These are phyloP conservation scores for Crataegus laevigata DNA, from an alignment of 306 rosid genomes.

Conservation along the genomic window DNA sequence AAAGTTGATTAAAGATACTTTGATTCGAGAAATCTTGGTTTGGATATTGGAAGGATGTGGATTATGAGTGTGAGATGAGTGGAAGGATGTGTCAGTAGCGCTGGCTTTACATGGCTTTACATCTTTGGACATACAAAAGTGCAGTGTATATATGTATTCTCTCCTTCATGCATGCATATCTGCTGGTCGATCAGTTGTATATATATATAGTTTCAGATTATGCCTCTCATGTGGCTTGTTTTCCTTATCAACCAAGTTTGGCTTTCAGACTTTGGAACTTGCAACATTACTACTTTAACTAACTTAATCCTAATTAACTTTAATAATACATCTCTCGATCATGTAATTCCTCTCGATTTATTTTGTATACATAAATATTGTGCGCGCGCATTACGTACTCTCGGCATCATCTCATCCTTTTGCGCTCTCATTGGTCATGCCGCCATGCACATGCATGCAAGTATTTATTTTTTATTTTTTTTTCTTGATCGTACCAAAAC, in stretches of 20 bases:
- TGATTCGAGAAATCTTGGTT: slow-evolving; percentile 21
- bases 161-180: slow-evolving; percentile 7
- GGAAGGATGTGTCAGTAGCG: slow-evolving; percentile 46
- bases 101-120: background rate
- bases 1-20: slow-evolving; percentile 7
- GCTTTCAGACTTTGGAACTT: slow-evolving; percentile 25
- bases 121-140: slow-evolving; percentile 16
- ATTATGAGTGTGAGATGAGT: slow-evolving; percentile 35
- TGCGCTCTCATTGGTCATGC: slow-evolving; percentile 10
- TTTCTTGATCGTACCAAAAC: background rate
- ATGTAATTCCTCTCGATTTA: background rate
- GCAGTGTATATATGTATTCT: background rate
- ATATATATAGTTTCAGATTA: slow-evolving; percentile 16
- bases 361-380: background rate
- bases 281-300: background rate
- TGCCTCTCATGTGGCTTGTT: slow-evolving; percentile 60
- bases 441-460: slow-evolving; percentile 45
- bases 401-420: slow-evolving; percentile 8
- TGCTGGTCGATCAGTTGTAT: background rate
- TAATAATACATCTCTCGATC: background rate
- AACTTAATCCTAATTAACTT: background rate
- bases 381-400: background rate
- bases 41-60: background rate
- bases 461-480: background rate
- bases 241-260: slow-evolving; percentile 47